phyloP scores from a whole-genome alignment of 2,329 filamentous ascomycete genomes.

The Malbranchea cinnamomea region DNA sequence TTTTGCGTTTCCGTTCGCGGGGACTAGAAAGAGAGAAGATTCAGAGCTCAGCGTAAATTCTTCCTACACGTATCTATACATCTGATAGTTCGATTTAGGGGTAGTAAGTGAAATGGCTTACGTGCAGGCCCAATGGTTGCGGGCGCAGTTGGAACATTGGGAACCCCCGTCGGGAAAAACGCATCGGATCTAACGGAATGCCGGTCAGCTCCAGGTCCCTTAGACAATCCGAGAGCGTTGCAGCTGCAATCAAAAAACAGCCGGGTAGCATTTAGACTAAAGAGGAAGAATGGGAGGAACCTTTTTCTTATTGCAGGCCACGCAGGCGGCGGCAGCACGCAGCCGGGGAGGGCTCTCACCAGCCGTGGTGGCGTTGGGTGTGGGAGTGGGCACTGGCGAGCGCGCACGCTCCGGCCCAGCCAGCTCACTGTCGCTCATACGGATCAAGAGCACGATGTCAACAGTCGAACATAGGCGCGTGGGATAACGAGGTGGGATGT shows the following conservation, averaged over 20 bases:
- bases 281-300: constrained; percentile 3
- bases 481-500: no score
- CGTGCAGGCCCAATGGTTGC: constrained; percentile 17
- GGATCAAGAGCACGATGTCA: no score
- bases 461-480: no score
- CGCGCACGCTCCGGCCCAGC: background rate
- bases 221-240: background rate
- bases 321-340: constrained; percentile 17
- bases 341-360: constrained; percentile 14
- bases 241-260: constrained; percentile 2
- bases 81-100: no score
- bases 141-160: constrained; percentile 15
- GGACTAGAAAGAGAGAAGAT: constrained; percentile 7
- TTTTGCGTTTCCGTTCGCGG: constrained; percentile 12
- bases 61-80: no score
- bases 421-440: no score
- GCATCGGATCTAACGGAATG: constrained; percentile 15
- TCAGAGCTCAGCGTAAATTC: no score
- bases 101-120: no score
- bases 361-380: constrained; percentile 3
- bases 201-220: background rate
- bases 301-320: constrained; percentile 20
- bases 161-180: constrained; percentile 12
- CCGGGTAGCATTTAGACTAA: background rate
- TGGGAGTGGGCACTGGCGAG: constrained; percentile 4